Evolutionary conservation across 495 filamentous ascomycete species (phyloP), one percentile per base, ranked within the genome.

Genomic region (Apodospora peruviana): DNA sequence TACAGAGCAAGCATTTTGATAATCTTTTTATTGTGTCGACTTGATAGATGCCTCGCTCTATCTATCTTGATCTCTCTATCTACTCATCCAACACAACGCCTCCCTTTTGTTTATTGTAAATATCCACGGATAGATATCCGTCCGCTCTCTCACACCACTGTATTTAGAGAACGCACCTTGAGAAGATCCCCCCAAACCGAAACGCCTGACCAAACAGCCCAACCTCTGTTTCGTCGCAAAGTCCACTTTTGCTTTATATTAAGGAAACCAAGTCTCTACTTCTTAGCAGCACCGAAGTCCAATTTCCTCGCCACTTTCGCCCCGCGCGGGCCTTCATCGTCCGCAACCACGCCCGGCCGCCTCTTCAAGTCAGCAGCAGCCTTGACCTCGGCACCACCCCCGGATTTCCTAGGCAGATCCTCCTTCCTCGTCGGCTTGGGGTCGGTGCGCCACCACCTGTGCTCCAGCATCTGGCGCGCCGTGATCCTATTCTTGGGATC

Each of bases 361-460:
- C 88, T 77, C 67, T 86, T 90, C 50, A 96, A 60, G 65, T 96
- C 91, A 42, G 88, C 82, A 0, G 81, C 93, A 75, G 91, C 80
- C 68, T 88, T 91, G 55, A 85, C 79, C 57, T 75, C 76, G 0
- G 80, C 87, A 0, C 82, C 82, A 36, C 74, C 77, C 46, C 79
- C 84, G 45, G 64, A 59, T 56, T 73, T 73, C 39, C 72, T 74
- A 2, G 94, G 94, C 43, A 97, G 73, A 58, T 91, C 76, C 62
- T 91, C 80, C 59, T 91, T 93, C 39, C 77, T 76, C 21, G 89
- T 95, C 7, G 94, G 91, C 54, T 78, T 79, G 5, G 94, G 94
- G 14, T 94, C 86, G 20, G 71, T 81, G 10, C 74, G 72, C 87
- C 93, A 99, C 87, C 90, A 99, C 45, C 72, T 69, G 66, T 96